A percentile compares a stretch with the other conserved stretches of the same genome.
Conservation (phyloP, 768 basidiomycete genomes). For the Pleurotus citrinopileatus region DNA sequence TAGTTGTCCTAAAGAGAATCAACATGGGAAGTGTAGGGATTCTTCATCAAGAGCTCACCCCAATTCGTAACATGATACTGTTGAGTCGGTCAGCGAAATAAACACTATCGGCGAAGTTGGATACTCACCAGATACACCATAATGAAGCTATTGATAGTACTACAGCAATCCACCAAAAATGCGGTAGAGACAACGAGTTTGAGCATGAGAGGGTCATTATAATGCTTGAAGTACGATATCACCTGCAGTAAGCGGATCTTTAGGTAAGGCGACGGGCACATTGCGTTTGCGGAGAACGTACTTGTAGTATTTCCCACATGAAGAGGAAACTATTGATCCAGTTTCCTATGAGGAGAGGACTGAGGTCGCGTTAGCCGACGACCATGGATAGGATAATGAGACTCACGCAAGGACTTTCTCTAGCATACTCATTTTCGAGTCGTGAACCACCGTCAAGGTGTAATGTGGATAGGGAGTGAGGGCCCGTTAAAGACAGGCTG, state of each 20-base stretch:
- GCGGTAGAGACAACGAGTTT: conserved; percentile 1
- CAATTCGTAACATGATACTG: conserved; percentile 4
- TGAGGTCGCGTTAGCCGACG: neutral
- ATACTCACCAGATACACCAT: conserved; percentile 1
- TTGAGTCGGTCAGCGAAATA: neutral
- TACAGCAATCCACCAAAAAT: conserved; percentile 4
- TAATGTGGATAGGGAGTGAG: neutral
- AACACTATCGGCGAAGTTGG: neutral
- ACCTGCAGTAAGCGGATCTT: neutral
- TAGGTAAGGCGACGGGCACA: too few relatives aligned
- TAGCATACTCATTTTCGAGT: conserved; percentile 4
- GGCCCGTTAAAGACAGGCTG: neutral
- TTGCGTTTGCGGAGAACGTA: neutral
- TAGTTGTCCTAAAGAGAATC: neutral
- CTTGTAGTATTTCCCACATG: conserved; percentile 10
- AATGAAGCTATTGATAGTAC: conserved; percentile 8
- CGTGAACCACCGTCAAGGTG: conserved; percentile 10
- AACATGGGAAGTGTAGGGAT: neutral
- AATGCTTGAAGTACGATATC: conserved; percentile 8
- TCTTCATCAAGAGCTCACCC: neutral
- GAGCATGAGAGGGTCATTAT: conserved; percentile 1
- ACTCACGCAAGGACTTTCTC: conserved; percentile 10
- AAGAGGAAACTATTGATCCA: conserved; percentile 8
- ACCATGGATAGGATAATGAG: too few relatives aligned
- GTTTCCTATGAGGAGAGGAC: conserved; percentile 4